Base-by-base conservation (phyloP, 345 rosid genomes). In the Excoecaria agallocha region DNA sequence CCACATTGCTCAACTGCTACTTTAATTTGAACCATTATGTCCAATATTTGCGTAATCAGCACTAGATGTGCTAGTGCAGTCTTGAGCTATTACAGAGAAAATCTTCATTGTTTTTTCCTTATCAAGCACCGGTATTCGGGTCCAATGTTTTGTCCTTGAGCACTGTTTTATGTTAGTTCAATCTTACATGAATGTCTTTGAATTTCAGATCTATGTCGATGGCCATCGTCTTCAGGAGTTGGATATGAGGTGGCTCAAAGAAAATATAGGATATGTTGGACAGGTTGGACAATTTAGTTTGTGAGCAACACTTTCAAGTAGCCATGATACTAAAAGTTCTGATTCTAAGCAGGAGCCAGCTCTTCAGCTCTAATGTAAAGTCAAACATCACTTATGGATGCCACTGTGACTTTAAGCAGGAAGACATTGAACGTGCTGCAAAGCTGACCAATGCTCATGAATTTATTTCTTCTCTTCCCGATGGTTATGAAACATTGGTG, bases 311-410 rank as follows among this genome's bases (percentile, higher is more conserved):
- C 55, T 20, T 66, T 2, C 5, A 46, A 49, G 20, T 16, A 49
- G 57, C 39, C 25, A 49, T 12, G 24, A 13, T 15, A 50, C 16
- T 49, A 45, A 30, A 25, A 30, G 8, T 50, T 3, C 15, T 68
- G 20, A 12, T 77, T 68, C 49, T 69, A 48, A 66, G 76, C 82
- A 91, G 97, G 98, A 94, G 81, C 98, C 97, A 10, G 79, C 95
- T 94, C 74, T 94, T 94, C 84, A 95, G 88, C 72, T 91, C 85
- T 87, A 90, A 89, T 77, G 85, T 94, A 63, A 80, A 88, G 82
- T 92, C 98, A 55, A 94, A 94, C 84, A 92, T 94, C 52, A 86
- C 78, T 72, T 94, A 94, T 69, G 98, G 98, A 78, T 92, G 95
- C 72, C 76, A 82, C 25, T 64, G 82, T 68, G 84, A 87, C 70